Conservation (phyloP, 805 yeast genomes). For the Saturnispora sanitii region DNA sequence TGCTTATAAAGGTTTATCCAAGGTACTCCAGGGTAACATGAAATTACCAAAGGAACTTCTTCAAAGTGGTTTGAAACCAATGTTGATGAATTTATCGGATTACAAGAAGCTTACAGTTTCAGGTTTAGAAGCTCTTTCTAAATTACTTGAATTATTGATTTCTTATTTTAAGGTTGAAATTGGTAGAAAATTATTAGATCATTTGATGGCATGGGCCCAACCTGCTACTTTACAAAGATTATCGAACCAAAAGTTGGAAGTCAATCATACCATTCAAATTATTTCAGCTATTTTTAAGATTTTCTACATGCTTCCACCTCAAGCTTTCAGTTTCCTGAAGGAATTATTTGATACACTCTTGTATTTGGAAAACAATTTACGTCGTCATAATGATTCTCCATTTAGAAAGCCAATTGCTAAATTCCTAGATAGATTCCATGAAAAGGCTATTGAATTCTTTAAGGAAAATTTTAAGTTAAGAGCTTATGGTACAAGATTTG, state of each 20-base stretch:
- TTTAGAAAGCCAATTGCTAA: constrained; percentile 86
- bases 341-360: constrained; percentile 71
- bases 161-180: constrained; percentile 95
- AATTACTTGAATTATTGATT: constrained; percentile 74
- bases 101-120: constrained; percentile 82
- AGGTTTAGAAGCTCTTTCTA: constrained; percentile 85
- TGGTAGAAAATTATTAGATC: constrained; percentile 87
- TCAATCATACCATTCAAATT: constrained; percentile 74
- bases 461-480: constrained; percentile 55
- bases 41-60: constrained; percentile 87
- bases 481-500: constrained; percentile 53
- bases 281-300: constrained; percentile 85
- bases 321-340: constrained; percentile 85
- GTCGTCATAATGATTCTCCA: constrained; percentile 80
- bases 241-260: constrained; percentile 70
- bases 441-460: constrained; percentile 63
- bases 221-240: constrained; percentile 65
- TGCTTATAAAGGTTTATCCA: constrained; percentile 79
- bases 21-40: constrained; percentile 74
- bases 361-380: constrained; percentile 69
- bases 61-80: constrained; percentile 93
- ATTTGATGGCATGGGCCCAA: constrained; percentile 92
- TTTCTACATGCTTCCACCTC: constrained; percentile 84
- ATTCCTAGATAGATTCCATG: constrained; percentile 74
- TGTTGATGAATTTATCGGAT: constrained; percentile 90